Evolutionary conservation across 306 rosid species (phyloP), one percentile per base, ranked within the genome.

Genomic region (Cicer arietinum): DNA sequence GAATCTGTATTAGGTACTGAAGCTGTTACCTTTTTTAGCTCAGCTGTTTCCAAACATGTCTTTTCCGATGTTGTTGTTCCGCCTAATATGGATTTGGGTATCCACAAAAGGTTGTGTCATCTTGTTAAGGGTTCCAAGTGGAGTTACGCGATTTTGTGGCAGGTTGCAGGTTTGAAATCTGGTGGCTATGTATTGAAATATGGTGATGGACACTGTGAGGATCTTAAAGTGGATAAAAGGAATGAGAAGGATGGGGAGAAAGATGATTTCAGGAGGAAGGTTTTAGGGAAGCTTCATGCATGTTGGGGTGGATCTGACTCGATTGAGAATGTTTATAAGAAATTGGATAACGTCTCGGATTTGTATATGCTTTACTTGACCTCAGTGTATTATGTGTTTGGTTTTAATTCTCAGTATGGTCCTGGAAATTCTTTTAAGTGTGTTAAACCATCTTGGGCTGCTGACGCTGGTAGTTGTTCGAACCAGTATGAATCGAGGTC

Each of bases 101-200:
- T 80, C 39, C 94, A 81, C 42, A 85, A 80, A 52, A 86, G 89
- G 67, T 62, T 95, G 43, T 78, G 77, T 72, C 93, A 92, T 68
- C 74, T 95, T 79, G 87, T 90, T 59, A 86, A 89, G 62, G 87
- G 79, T 20, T 89, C 96, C 14, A 81, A 76, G 84, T 94, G 97
- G 95, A 86, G 86, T 16, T 94, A 94, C 9, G 93, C 86, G 12
- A 70, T 94, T 75, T 91, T 89, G 79, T 94, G 98, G 98, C 93
- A 82, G 81, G 89, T 84, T 69, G 91, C 78, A 10, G 85, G 80
- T 64, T 81, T 82, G 87, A 95, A 92, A 75, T 90, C 96, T 6
- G 97, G 98, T 20, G 89, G 88, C 8, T 85, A 84, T 79, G 86
- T 90, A 65, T 79, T 95, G 79, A 76, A 80, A 50, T 92, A 94